Evolutionary conservation across 768 basidiomycete species (phyloP), one percentile per base, ranked within the genome.

Genomic region (Flagelloscypha sp.): DNA sequence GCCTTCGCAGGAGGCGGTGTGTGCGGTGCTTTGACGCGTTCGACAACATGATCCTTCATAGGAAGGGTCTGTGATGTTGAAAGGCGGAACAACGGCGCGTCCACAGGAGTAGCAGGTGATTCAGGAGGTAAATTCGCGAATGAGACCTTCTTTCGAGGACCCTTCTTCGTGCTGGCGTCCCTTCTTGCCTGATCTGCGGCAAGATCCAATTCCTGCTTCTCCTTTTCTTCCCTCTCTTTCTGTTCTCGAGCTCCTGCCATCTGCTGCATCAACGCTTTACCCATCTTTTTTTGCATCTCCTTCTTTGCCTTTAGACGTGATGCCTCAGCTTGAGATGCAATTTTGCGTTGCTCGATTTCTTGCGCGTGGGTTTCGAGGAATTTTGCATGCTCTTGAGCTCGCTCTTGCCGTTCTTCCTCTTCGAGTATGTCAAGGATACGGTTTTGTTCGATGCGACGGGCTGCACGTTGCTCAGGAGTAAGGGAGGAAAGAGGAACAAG

Each of bases 221-320:
- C 53, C n/a, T 39, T 47, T 37, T 51, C 45, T 23, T 52, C 60
- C 33, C 57, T 55, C 19, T 63, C 58, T 23, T 58, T 66, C 24
- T 57, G 48, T 37, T 63, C 62, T 34, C 55, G 62, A 12, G 62
- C 54, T 29, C 66, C 55, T 5, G 63, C 55, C 37, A 71, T 50
- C 37, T 67, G 67, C 30, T 55, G 54, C 25, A 86, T 39, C 24
- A 87, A 61, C 0, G 81, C 75, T 45, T 68, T 75, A 2, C 83
- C 84, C 81, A 88, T 84, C 58, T 75, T 83, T 63, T 75, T 81
- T 53, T 84, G 82, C 52, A 84, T 57, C 39, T 79, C 65, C 25
- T 54, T 59, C 13, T 59, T 50, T 13, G 55, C 50, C 38, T 57
- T 65, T 18, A 66, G 35, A 27, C 42, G 56, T 24, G 65, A 59